Base-by-base conservation (phyloP, 2,329 filamentous ascomycete genomes). In the Sporothrix brasiliensis region DNA sequence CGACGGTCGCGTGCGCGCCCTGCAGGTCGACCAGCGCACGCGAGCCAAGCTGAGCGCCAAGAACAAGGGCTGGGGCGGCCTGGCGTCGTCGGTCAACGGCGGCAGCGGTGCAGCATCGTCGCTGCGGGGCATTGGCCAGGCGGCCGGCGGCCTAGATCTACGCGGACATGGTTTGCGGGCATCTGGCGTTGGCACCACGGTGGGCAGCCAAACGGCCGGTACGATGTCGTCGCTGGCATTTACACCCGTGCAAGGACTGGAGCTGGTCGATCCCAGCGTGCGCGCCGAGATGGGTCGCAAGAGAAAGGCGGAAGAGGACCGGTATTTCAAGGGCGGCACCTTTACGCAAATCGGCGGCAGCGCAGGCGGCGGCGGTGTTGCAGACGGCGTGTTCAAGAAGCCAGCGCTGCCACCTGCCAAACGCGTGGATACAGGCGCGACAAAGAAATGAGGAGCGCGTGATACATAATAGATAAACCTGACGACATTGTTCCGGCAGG, bases 291-390 rank as follows among this genome's bases (percentile, higher is more conserved):
- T 97, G 79, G 93, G 87, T 77, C 87, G 93, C 76, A 98, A 98
- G 83, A 85, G 93, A 73, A 96, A 97, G 79, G 94, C 93, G 0
- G 95, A 98, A 74, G 93, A 97, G 78, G 94, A 98, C 78, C 86
- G 93, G 50, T 99, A 93, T 91, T 99, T 99, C 84, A 97, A 95
- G 80, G 92, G 93, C 61, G 95, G 95, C n/a, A 94, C 92, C 0
- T 99, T 99, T 77, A 97, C 95, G 10, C 94, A 97, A 79, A 87
- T 97, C 70, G 89, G 89, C 11, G 82, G 83, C 16, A 79, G 77
- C 13, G 77, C 77, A 30, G 87, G 87, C 41, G 79, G 81, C 53
- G 75, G 73, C 21, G 75, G 74, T 61, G 49, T n/a, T 5, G 44
- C 44, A 60, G 85, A 85, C 67, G 88, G 84, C 13, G 90, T 88